phyloP scores from a whole-genome alignment of 2,329 filamentous ascomycete genomes.

The Aspergillus viridinutans region DNA sequence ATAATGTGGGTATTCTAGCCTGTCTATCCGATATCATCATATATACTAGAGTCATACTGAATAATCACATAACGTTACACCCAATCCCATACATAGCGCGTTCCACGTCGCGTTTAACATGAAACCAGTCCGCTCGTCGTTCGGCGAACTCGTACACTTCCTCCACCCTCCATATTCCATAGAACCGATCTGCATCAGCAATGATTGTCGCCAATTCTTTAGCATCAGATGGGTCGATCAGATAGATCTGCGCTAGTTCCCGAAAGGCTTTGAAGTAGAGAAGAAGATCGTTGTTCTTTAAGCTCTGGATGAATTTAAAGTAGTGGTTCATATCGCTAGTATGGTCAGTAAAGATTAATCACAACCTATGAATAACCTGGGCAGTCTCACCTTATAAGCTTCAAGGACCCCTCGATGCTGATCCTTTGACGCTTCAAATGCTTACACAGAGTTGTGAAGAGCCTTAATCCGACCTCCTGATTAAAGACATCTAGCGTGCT shows the following conservation, averaged over 20 bases:
- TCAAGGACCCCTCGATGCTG: constrained; percentile 82
- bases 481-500: constrained; percentile 98
- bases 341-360: constrained; percentile 2
- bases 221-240: constrained; percentile 80
- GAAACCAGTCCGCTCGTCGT: constrained; percentile 89
- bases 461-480: constrained; percentile 87
- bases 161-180: constrained; percentile 88
- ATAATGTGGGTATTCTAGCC: constrained; percentile 4
- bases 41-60: constrained; percentile 9
- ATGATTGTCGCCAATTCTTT: constrained; percentile 96
- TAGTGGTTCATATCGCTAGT: constrained; percentile 89
- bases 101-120: constrained; percentile 83
- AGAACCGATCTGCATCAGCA: constrained; percentile 83
- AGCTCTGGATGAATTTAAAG: constrained; percentile 73
- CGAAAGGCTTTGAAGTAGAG: constrained; percentile 88
- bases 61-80: constrained; percentile 71
- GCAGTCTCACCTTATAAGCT: constrained; percentile 66
- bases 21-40: constrained; percentile 3
- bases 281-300: constrained; percentile 77
- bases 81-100: constrained; percentile 96
- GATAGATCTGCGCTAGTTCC: constrained; percentile 90
- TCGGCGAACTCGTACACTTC: constrained; percentile 98
- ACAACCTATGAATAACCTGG: neutral
- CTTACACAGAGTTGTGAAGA: constrained; percentile 92
- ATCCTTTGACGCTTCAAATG: constrained; percentile 95